phyloP scores from a whole-genome alignment of 176 grass and related monocot genomes.

The Olyra latifolia region DNA sequence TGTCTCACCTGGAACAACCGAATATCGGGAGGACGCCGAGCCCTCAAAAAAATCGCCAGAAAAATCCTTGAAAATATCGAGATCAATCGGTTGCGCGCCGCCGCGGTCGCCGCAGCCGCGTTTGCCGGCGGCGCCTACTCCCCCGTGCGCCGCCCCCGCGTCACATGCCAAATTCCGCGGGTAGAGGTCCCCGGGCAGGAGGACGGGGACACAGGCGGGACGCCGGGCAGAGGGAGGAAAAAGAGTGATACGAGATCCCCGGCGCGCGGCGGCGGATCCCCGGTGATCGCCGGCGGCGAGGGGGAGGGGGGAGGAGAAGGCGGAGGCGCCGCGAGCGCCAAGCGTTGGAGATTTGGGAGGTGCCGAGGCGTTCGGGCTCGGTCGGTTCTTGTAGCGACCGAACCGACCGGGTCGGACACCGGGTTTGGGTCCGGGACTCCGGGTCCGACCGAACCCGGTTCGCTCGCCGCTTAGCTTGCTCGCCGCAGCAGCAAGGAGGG shows the following conservation, averaged over 20 bases:
- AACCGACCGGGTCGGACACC: not conserved
- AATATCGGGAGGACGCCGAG: slow-evolving; percentile 11
- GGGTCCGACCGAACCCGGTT: slow-evolving; percentile 3
- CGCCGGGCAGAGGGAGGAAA: not conserved
- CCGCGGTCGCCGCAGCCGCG: not conserved
- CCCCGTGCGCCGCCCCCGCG: not conserved
- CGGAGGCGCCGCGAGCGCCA: slow-evolving; percentile 47
- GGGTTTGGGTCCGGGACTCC: not conserved
- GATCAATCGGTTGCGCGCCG: slow-evolving; percentile 15
- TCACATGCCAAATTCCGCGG: slow-evolving; percentile 53
- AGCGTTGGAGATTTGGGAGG: slow-evolving; percentile 55
- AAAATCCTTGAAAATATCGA: slow-evolving; percentile 7
- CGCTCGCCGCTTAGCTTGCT: slow-evolving; percentile 14
- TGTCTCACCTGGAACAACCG: slow-evolving; percentile 32
- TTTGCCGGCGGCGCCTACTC: slow-evolving; percentile 26
- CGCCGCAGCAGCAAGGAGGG: not conserved
- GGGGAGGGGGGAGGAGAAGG: not conserved
- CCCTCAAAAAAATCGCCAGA: not conserved
- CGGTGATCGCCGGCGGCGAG: slow-evolving; percentile 53
- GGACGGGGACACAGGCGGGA: not conserved
- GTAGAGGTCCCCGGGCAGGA: not conserved
- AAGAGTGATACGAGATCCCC: not conserved
- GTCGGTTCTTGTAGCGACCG: slow-evolving; percentile 26
- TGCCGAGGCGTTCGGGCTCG: not conserved
- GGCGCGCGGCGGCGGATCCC: not conserved